A percentile compares a stretch with the other conserved stretches of the same genome.
These are phyloP conservation scores for Rauvolfia tetraphylla DNA, from an alignment of 257 asterid species.

Conservation along the genomic window DNA sequence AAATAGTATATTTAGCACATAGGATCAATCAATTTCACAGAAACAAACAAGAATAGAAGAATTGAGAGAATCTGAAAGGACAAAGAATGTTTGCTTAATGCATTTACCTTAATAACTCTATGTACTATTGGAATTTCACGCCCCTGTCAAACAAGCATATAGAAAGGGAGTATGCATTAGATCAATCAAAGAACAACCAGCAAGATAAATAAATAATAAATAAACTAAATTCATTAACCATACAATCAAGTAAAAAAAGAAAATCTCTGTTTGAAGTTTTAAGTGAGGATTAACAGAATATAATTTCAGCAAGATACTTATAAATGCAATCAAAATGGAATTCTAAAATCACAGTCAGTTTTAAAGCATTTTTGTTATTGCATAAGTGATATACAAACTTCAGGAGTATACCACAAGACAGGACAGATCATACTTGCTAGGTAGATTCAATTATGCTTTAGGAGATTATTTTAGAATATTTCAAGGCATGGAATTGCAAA, in stretches of 20 bases:
- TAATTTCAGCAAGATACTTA: neutral
- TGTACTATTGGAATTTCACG: constrained; percentile 99
- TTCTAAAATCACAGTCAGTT: neutral
- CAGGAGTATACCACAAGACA: neutral
- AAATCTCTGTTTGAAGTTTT: neutral
- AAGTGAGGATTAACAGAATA: too few species aligned
- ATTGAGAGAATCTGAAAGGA: neutral
- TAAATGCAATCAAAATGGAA: neutral
- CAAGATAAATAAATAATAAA: neutral
- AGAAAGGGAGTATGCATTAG: constrained; percentile 4
- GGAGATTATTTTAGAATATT: neutral
- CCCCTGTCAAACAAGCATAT: constrained; percentile 51
- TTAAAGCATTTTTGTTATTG: neutral
- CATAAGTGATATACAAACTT: neutral
- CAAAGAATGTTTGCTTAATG: constrained; percentile 3
- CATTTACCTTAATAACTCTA: constrained; percentile 85
- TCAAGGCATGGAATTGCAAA: neutral
- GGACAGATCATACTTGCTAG: neutral
- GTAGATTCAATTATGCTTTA: neutral
- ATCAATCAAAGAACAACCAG: neutral
- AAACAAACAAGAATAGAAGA: constrained; percentile 5
- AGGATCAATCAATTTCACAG: constrained; percentile 2
- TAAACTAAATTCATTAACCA: neutral
- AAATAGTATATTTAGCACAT: neutral
- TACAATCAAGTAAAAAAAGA: neutral